Base-by-base conservation (phyloP, 2,329 filamentous ascomycete species). In the Fusarium nygamai region DNA sequence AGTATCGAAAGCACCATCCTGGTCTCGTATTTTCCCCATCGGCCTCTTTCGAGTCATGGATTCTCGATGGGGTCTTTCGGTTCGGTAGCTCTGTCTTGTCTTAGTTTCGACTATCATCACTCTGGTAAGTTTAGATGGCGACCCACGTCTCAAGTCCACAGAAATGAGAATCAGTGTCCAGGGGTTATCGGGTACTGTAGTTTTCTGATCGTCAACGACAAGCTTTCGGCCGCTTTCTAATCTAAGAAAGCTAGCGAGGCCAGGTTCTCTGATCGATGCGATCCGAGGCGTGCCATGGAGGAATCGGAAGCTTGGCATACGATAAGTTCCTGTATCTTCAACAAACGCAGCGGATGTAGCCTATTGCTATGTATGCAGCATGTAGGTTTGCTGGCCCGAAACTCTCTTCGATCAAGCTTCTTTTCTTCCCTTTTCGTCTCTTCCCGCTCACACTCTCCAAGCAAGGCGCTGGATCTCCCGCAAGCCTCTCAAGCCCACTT, bases 171-270 rank as follows among this genome's bases (percentile, higher is more conserved):
- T n/a, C 27, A 43, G 20, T 41, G 39, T 17, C 54, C 53, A 63
- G 64, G 58, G 68, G 22, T 60, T 36, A 41, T 51, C 43, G 48
- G 31, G 24, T n/a, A 29, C 34, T n/a, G 34, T 54, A 59, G 44
- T 64, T 33, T 39, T 53, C 19, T 43, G 34, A 39, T 64, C 36
- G 65, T 44, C 16, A 22, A 34, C 24, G 65, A 75, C 64, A 75
- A 75, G 72, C 72, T 73, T 75, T 75, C 57, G 64, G 44, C 31
- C 36, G 54, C 39, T 38, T 39, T 47, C 51, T 60, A 24, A 56
- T 61, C 36, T 43, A 50, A 27, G 29, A 59, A 33, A 43, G 29
- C 47, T 57, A 54, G 50, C 33, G n/a, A 69, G 48, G 47, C 39
- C 44, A 71, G 68, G 51, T 46, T 27, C 29, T 70, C 34, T 64